phyloP scores from a whole-genome alignment of 306 rosid genomes.

The Dryas alaskensis region DNA sequence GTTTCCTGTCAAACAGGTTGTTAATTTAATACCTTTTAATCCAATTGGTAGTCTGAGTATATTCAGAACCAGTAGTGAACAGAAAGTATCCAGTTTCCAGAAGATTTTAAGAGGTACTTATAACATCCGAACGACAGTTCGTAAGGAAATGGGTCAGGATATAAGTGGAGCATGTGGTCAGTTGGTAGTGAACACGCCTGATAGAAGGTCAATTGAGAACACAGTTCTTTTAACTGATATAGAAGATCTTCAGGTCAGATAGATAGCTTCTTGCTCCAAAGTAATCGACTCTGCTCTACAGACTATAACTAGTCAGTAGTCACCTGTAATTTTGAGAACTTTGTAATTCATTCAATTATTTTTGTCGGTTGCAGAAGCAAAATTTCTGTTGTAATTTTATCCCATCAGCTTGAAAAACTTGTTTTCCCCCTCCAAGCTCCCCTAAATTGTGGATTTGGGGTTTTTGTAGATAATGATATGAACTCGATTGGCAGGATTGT shows the following conservation, averaged over 20 bases:
- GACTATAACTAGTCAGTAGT: not conserved
- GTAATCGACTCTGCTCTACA: not conserved
- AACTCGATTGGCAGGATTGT: not conserved
- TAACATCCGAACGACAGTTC: slow-evolving; percentile 75
- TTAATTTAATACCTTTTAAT: slow-evolving; percentile 94
- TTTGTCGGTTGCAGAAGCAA: not conserved
- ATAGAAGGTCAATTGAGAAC: slow-evolving; percentile 46
- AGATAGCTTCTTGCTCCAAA: not conserved
- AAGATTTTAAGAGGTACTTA: slow-evolving; percentile 74
- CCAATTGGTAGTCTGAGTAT: slow-evolving; percentile 80
- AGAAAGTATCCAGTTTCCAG: slow-evolving; percentile 71
- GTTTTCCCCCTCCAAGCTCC: not conserved
- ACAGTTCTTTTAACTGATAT: slow-evolving; percentile 58
- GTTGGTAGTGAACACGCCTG: slow-evolving; percentile 64
- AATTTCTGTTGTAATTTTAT: not conserved
- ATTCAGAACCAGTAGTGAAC: slow-evolving; percentile 62
- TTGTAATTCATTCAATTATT: not conserved
- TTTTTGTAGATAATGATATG: not conserved
- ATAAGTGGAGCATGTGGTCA: slow-evolving; percentile 99
- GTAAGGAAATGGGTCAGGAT: slow-evolving; percentile 95
- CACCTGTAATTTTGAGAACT: not conserved
- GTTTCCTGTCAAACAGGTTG: slow-evolving; percentile 59
- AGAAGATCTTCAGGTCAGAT: slow-evolving; percentile 68
- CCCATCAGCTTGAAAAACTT: not conserved
- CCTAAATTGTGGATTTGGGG: not conserved